These are phyloP conservation scores for Helichrysum umbraculigerum DNA, from an alignment of 129 eudicot species.

Conservation along the genomic window DNA sequence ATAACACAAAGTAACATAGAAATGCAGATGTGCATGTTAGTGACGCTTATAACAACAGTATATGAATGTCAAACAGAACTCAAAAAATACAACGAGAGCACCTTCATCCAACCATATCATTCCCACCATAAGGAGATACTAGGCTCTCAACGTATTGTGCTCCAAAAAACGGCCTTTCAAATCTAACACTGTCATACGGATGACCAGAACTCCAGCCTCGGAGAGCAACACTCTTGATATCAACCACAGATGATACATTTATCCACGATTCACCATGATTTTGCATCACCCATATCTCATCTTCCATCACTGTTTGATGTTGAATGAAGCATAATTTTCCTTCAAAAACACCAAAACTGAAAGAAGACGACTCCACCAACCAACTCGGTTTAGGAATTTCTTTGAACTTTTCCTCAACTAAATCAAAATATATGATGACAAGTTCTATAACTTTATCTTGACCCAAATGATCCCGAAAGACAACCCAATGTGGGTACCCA, in stretches of 20 bases:
- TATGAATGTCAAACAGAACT: background rate
- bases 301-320: background rate
- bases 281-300: background rate
- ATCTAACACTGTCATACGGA: background rate
- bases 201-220: conserved; percentile 1
- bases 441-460: background rate
- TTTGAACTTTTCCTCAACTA: conserved; percentile 21
- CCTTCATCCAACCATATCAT: conserved; percentile 24
- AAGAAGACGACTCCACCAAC: background rate
- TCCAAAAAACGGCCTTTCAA: background rate
- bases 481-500: conserved; percentile 27
- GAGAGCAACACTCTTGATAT: background rate
- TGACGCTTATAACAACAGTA: background rate
- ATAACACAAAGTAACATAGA: background rate
- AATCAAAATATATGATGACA: conserved; percentile 26
- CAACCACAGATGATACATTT: background rate
- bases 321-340: conserved; percentile 18
- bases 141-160: conserved; percentile 26
- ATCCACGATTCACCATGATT: conserved; percentile 27
- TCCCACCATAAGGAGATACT: conserved; percentile 32
- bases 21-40: background rate
- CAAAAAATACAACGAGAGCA: background rate
- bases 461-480: conserved; percentile 19
- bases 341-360: conserved; percentile 17
- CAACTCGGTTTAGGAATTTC: conserved; percentile 22